These are phyloP conservation scores for Bothriochloa decipiens DNA, from an alignment of 176 grass and related monocot species.

Conservation along the genomic window DNA sequence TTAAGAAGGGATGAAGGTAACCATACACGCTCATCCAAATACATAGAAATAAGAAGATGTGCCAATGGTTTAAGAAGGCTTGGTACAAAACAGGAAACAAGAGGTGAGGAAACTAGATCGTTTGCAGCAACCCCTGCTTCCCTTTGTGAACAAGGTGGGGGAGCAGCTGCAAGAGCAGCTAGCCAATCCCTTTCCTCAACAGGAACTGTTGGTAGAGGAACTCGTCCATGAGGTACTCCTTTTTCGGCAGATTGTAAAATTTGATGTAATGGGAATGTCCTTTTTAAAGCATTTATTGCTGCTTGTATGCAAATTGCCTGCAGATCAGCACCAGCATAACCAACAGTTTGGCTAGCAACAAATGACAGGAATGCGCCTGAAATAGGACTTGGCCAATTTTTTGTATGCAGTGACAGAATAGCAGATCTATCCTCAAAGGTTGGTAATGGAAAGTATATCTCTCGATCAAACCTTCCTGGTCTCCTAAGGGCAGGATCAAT, in stretches of 20 bases:
- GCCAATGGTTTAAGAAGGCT: constrained; percentile 78
- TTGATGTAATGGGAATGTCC: constrained; percentile 69
- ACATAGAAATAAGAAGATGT: constrained; percentile 70
- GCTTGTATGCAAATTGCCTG: constrained; percentile 96
- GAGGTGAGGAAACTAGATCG: constrained; percentile 76
- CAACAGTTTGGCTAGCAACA: constrained; percentile 87
- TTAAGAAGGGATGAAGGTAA: constrained; percentile 76
- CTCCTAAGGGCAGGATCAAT: constrained; percentile 97
- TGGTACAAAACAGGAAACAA: constrained; percentile 70
- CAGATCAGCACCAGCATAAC: constrained; percentile 94
- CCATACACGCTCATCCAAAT: constrained; percentile 86
- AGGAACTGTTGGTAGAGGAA: constrained; percentile 70
- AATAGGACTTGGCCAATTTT: constrained; percentile 81
- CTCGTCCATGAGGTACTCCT: constrained; percentile 56
- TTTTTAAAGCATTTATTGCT: constrained; percentile 95
- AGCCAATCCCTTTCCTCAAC: constrained; percentile 96
- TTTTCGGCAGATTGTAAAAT: constrained; percentile 76
- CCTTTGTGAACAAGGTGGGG: constrained; percentile 91
- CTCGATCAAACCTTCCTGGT: constrained; percentile 95
- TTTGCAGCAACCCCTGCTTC: constrained; percentile 82
- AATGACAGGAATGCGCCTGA: constrained; percentile 72
- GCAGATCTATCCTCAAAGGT: constrained; percentile 83
- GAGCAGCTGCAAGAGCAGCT: constrained; percentile 80
- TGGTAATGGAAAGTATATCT: constrained; percentile 96
- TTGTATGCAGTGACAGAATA: constrained; percentile 93